Evolutionary conservation across 2,329 filamentous ascomycete species (phyloP), one percentile per base, ranked within the genome.

Genomic region (Trichoderma aggressivum): DNA sequence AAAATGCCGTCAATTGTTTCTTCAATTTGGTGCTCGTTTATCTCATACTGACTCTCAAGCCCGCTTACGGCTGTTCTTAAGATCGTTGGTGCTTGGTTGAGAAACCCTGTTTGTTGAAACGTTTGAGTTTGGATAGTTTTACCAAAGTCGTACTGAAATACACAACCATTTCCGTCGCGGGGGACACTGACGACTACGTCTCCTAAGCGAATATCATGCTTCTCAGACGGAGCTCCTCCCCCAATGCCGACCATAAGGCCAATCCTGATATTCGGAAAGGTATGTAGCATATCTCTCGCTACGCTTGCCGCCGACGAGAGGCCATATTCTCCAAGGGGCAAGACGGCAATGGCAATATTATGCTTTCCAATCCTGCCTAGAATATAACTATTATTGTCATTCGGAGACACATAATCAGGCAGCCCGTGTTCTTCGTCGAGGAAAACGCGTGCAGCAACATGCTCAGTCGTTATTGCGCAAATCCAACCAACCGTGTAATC

Each of bases 401-500:
- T 14, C 72, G 34, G 6, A 18, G 63, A 34, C 14, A 72, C 26
- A 26, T 32, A 4, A n/a, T 21, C 18, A 8, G 47, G 39, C 7
- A 12, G 26, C 14, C 18, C 12, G 55, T 81, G 74, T 28, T 73
- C 56, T 21, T 76, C 71, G 64, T 81, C 79, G 0, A 81, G 76
- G 72, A 79, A 75, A 18, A 70, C 75, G 65, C 74, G 71, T 3
- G 77, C 76, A 1, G 78, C 79, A 6, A 76, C 74, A 30, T 77
- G 74, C 71, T 81, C 79, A 53, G 75, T 56, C 0, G 73, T 74
- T 7, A 82, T 72, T 1, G 79, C 79, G 64, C 78, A 78, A 7
- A 81, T 71, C 79, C 79, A 81, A 47, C 76, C 79, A 7, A 80
- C 74, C 2, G 75, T 77, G 61, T 80, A 81, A 28, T 72, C 55